Percentiles rank a stretch among this genome's conserved stretches.
Conservation (phyloP, 2,329 filamentous ascomycete genomes). For the Cladosporium sp. region DNA sequence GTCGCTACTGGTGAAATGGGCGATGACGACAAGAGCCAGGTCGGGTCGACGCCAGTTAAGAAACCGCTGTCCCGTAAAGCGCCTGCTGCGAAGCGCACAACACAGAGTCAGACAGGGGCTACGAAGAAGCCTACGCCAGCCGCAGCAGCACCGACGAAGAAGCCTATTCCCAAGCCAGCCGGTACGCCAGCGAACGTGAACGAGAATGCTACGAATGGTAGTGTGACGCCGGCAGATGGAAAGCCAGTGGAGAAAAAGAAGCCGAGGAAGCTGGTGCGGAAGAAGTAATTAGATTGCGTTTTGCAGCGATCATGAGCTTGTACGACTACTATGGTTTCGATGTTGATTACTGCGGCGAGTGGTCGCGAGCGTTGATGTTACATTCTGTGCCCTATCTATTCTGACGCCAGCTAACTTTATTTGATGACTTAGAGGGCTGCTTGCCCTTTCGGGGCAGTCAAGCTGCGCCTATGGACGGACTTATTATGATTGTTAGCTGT, state of each 20-base stretch:
- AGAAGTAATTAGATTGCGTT: not conserved
- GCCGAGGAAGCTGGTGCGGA: conserved; percentile 30
- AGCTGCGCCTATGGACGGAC: conserved; percentile 1
- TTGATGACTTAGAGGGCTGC: too few relatives aligned
- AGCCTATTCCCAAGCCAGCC: conserved; percentile 25
- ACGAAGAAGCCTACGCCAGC: conserved; percentile 22
- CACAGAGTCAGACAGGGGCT: conserved; percentile 9
- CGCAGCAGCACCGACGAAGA: conserved; percentile 21
- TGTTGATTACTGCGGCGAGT: not conserved
- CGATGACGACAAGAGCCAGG: conserved; percentile 20
- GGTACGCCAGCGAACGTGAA: conserved; percentile 15
- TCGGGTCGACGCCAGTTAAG: conserved; percentile 19
- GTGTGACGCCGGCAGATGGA: conserved; percentile 22
- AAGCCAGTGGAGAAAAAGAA: conserved; percentile 35
- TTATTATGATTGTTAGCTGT: not conserved
- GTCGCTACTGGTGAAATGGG: conserved; percentile 22
- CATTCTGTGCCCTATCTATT: not conserved
- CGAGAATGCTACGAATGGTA: conserved; percentile 20
- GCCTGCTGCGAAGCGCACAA: conserved; percentile 8
- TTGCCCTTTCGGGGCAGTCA: not conserved
- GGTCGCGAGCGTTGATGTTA: not conserved
- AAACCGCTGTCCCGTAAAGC: conserved; percentile 19
- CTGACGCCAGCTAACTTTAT: not conserved
- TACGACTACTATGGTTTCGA: not conserved
- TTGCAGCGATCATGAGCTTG: not conserved